A percentile compares a stretch with the other conserved stretches of the same genome.
phyloP scores from a whole-genome alignment of 2,329 filamentous ascomycete genomes.

The Aureobasidium sp. region DNA sequence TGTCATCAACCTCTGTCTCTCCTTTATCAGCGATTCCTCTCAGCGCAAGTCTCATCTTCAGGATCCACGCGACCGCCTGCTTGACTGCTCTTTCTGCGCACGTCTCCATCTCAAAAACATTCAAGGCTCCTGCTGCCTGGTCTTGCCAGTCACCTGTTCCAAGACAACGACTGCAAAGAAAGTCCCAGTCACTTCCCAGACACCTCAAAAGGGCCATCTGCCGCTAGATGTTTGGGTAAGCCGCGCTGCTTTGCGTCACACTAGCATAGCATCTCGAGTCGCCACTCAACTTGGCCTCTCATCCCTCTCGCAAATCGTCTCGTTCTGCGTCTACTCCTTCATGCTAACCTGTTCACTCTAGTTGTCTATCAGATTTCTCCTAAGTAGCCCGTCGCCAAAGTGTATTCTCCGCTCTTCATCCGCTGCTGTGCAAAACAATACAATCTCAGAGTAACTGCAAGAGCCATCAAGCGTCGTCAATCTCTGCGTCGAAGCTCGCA shows the following conservation, averaged over 20 bases:
- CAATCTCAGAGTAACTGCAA: conserved; percentile 38
- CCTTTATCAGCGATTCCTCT: not conserved
- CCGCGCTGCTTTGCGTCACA: conserved; percentile 6
- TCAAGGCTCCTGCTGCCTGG: not conserved
- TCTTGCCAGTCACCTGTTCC: not conserved
- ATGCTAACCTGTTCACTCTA: not conserved
- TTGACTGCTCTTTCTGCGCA: not conserved
- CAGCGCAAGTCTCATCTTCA: not conserved
- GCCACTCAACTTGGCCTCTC: conserved; percentile 17
- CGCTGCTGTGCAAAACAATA: conserved; percentile 43
- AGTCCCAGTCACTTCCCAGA: conserved; percentile 8
- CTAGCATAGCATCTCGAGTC: conserved; percentile 9
- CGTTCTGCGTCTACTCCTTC: not conserved
- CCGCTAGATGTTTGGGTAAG: conserved; percentile 16
- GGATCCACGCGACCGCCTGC: not conserved
- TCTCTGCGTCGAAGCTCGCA: conserved; percentile 30
- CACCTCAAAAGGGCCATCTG: conserved; percentile 12
- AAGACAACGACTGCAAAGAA: not conserved
- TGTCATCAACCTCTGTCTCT: not conserved
- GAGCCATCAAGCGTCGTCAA: conserved; percentile 38
- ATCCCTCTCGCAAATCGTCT: conserved; percentile 17
- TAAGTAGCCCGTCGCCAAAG: conserved; percentile 43
- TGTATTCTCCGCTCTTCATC: conserved; percentile 66
- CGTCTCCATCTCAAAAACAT: not conserved
- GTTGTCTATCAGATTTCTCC: not conserved